Conservation (phyloP, 208 protist genomes). For the Wallacemonas sp. region DNA sequence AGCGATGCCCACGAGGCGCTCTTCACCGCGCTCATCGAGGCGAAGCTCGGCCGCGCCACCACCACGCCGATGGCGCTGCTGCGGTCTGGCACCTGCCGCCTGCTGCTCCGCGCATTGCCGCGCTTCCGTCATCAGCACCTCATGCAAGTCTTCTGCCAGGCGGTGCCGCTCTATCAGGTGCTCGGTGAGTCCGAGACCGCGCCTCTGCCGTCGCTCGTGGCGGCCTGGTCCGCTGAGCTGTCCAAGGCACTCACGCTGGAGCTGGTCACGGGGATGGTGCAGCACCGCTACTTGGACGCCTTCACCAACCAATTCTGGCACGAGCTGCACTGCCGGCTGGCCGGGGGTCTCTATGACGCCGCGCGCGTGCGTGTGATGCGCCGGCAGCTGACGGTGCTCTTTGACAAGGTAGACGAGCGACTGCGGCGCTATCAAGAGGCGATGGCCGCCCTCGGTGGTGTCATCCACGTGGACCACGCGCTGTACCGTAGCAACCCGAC, state of each 20-base stretch:
- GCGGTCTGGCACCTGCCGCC: slow-evolving; percentile 40
- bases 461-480: neutral
- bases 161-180: slow-evolving; percentile 53
- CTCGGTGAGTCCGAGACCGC: slow-evolving; percentile 60
- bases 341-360: slow-evolving; percentile 31
- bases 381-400: slow-evolving; percentile 17
- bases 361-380: slow-evolving; percentile 15
- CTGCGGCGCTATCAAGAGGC: slow-evolving; percentile 26
- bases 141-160: slow-evolving; percentile 36
- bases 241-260: slow-evolving; percentile 3
- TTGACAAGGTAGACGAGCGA: slow-evolving; percentile 48
- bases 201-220: slow-evolving; percentile 57
- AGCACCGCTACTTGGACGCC: slow-evolving; percentile 36
- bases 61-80: slow-evolving; percentile 7
- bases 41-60: slow-evolving; percentile 36
- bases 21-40: slow-evolving; percentile 46
- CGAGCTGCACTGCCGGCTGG: slow-evolving; percentile 49
- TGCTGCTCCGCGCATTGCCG: slow-evolving; percentile 41
- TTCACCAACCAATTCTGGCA: slow-evolving; percentile 65
- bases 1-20: slow-evolving; percentile 55
- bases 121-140: slow-evolving; percentile 28
- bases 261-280: slow-evolving; percentile 4
- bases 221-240: slow-evolving; percentile 43
- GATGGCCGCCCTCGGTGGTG: slow-evolving; percentile 20
- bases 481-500: neutral